A percentile compares a stretch with the other conserved stretches of the same genome.
These are phyloP conservation scores for Scutellaria minor DNA, from an alignment of 257 asterid genomes.

Conservation along the genomic window DNA sequence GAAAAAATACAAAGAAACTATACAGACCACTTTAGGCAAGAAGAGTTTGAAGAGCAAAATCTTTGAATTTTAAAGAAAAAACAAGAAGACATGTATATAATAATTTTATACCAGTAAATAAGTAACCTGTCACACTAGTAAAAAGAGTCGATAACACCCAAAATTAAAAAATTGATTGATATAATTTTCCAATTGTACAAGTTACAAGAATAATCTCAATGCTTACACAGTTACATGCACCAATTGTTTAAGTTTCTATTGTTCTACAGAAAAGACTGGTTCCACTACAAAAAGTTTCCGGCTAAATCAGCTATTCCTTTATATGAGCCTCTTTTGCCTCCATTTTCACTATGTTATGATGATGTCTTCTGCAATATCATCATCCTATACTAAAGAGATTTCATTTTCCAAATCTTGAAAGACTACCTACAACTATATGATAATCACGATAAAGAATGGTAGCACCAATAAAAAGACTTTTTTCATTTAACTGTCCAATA, in stretches of 20 bases:
- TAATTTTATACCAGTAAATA: slow-evolving; percentile 3
- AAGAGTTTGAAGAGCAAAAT: neutral
- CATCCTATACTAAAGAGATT: slow-evolving; percentile 45
- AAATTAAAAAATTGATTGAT: slow-evolving; percentile 25
- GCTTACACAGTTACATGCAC: neutral
- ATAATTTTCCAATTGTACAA: slow-evolving; percentile 33
- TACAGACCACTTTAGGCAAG: slow-evolving; percentile 2
- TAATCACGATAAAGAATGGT: slow-evolving; percentile 51
- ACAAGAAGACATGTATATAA: neutral
- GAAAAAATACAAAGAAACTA: neutral
- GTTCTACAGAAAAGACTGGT: slow-evolving; percentile 21
- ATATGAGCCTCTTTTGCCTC: slow-evolving; percentile 40
- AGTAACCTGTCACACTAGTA: neutral
- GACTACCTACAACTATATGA: slow-evolving; percentile 39
- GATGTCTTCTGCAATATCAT: slow-evolving; percentile 36
- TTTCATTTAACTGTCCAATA: slow-evolving; percentile 28
- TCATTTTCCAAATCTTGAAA: slow-evolving; percentile 36
- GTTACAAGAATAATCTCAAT: slow-evolving; percentile 34
- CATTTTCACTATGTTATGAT: slow-evolving; percentile 46
- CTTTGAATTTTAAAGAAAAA: neutral
- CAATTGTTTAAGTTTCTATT: slow-evolving; percentile 27
- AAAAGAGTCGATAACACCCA: slow-evolving; percentile 10
- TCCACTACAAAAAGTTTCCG: slow-evolving; percentile 32
- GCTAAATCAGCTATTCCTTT: slow-evolving; percentile 34
- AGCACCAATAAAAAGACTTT: slow-evolving; percentile 34